Evolutionary conservation across 805 yeast genomes (phyloP), one percentile per base, ranked within the genome.

Genomic region (Candida lessepsii): DNA sequence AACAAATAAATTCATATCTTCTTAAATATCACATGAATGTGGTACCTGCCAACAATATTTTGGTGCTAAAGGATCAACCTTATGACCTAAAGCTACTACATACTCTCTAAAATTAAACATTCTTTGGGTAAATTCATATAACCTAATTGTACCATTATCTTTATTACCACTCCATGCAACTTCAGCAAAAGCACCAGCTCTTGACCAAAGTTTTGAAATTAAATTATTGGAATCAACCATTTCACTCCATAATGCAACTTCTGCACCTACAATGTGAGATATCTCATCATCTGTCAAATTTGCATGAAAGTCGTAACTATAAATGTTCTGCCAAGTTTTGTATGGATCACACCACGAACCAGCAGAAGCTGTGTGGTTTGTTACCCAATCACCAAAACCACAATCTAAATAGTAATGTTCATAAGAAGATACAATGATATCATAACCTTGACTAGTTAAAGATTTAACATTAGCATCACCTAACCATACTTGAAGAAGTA

Each of bases 281-380:
- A 46, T 43, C 48, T 68, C 63, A 5, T 37, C 52, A 1, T 41
- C 53, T 11, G 67, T 64, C 28, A 68, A 53, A 35, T 53, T 53
- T 9, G 50, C 52, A 13, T 60, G 46, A 38, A 67, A 51, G 41
- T 67, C 71, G 39, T 48, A 65, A 41, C 53, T 50, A 47, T 67
- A 68, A 31, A 69, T 65, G 37, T 67, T 47, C 45, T 68, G 73
- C 70, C 70, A 69, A 1, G 67, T 63, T 48, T 67, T 69, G 53
- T 69, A 69, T 6, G 74, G 73, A 19, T 57, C 65, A 45, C 73
- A 67, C 67, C 69, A 66, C 2, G 66, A 58, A 6, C 71, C 70
- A 17, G 65, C 69, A 27, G 32, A 25, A 4, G 61, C 60, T 14
- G 50, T 44, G 48, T 65, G 65, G 51, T 65, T 64, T 16, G 67